Percentiles rank a stretch among this genome's conserved stretches.
phyloP scores from a whole-genome alignment of 1,284 basidiomycete genomes.

The Trametes hirsuta region DNA sequence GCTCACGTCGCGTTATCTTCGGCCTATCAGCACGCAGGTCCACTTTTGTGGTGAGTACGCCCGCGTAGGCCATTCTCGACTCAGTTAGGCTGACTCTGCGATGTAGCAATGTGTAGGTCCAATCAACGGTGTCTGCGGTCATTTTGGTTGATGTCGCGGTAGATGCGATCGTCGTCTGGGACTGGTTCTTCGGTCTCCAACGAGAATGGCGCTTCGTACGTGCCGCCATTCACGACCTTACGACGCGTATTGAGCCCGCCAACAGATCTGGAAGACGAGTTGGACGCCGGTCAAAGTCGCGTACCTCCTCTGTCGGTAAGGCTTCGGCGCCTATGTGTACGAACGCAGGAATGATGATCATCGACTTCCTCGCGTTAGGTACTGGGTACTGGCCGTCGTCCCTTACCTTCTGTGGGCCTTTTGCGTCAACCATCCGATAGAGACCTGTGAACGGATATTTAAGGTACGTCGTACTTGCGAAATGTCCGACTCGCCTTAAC shows the following conservation, averaged over 20 bases:
- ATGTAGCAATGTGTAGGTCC: constrained; percentile 72
- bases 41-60: constrained; percentile 76
- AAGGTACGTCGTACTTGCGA: constrained; percentile 43
- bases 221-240: constrained; percentile 7
- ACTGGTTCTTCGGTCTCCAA: constrained; percentile 76
- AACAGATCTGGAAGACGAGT: constrained; percentile 74
- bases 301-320: constrained; percentile 79
- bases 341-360: neutral
- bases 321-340: constrained; percentile 20
- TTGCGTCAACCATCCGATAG: constrained; percentile 62
- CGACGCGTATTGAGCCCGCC: constrained; percentile 11
- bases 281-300: constrained; percentile 82
- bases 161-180: constrained; percentile 82
- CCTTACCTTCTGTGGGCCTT: constrained; percentile 77
- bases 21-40: constrained; percentile 59
- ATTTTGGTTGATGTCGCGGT: constrained; percentile 28
- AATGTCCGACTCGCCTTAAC: neutral
- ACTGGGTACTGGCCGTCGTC: constrained; percentile 77
- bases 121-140: constrained; percentile 22
- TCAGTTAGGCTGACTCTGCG: constrained; percentile 25
- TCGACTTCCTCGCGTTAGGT: constrained; percentile 43
- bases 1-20: constrained; percentile 9
- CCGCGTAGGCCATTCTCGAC: neutral
- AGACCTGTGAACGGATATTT: constrained; percentile 67
- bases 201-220: constrained; percentile 75